A percentile compares a stretch with the other conserved stretches of the same genome.
These are phyloP conservation scores for Tolypocladium album DNA, from an alignment of 2,329 filamentous ascomycete genomes.

Conservation along the genomic window DNA sequence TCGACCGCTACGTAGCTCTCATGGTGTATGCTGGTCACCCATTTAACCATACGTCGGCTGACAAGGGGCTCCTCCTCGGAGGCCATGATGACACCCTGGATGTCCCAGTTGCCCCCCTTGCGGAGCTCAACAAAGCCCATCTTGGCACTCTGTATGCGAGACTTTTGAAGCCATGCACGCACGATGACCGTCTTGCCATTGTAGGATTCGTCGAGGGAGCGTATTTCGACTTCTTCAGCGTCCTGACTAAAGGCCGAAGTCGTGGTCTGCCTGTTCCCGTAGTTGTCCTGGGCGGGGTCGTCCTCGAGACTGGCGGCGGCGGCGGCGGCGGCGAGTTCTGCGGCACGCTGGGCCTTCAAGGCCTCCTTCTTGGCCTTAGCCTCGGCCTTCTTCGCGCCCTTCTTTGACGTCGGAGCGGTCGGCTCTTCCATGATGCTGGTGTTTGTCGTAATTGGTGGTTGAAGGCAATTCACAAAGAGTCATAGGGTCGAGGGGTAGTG, in stretches of 20 bases:
- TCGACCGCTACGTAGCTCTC: slow-evolving; percentile 80
- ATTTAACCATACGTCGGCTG: slow-evolving; percentile 91
- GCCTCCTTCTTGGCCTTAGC: slow-evolving; percentile 84
- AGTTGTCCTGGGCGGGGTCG: slow-evolving; percentile 65
- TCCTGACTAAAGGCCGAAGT: slow-evolving; percentile 46
- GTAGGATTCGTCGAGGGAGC: slow-evolving; percentile 39
- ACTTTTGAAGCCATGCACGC: slow-evolving; percentile 76
- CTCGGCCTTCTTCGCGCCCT: slow-evolving; percentile 74
- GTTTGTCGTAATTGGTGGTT: too few relatives aligned
- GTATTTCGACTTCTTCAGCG: slow-evolving; percentile 26
- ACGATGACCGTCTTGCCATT: slow-evolving; percentile 60
- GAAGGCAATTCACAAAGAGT: too few relatives aligned
- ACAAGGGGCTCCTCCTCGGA: slow-evolving; percentile 21
- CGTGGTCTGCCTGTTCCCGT: slow-evolving; percentile 58
- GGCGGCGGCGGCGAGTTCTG: slow-evolving; percentile 60
- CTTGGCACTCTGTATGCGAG: slow-evolving; percentile 80
- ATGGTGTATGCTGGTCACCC: slow-evolving; percentile 59
- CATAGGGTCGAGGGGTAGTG: too few relatives aligned
- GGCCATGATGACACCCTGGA: slow-evolving; percentile 68
- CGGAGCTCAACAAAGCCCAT: slow-evolving; percentile 83
- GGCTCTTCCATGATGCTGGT: too few relatives aligned
- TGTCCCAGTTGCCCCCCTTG: slow-evolving; percentile 61
- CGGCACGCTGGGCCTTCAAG: slow-evolving; percentile 60
- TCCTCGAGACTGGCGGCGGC: slow-evolving; percentile 57
- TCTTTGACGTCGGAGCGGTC: slow-evolving; percentile 21